A percentile compares a stretch with the other conserved stretches of the same genome.
Conservation (phyloP, 1,139 yeast species). For the Nadsonia starkeyi-henricii region DNA sequence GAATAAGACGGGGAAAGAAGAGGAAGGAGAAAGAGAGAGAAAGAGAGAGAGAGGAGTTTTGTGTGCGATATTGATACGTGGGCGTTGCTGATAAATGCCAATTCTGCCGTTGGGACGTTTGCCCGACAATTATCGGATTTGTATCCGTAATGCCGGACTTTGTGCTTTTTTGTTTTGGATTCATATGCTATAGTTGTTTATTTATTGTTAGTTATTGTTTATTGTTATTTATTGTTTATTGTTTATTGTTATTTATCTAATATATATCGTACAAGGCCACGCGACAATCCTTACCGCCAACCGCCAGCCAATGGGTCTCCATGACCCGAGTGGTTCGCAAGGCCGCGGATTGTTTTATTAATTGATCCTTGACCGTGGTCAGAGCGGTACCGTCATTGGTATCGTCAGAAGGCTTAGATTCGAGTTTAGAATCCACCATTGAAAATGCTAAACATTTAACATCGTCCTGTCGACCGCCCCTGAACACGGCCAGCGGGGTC, state of each 20-base stretch:
- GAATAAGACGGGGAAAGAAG: too few species aligned
- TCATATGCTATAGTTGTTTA: too few species aligned
- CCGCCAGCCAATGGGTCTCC: conserved; percentile 21
- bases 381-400: background rate
- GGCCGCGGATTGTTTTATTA: conserved; percentile 2
- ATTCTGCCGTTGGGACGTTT: too few species aligned
- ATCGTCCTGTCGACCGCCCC: conserved; percentile 19
- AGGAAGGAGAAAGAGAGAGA: conserved; percentile 1
- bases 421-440: background rate
- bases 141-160: too few species aligned
- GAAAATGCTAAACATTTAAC: conserved; percentile 16
- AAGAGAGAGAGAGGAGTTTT: background rate
- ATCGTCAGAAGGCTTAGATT: background rate
- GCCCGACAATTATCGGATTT: background rate
- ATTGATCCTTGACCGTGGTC: conserved; percentile 2
- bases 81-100: too few species aligned
- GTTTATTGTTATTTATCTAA: conserved; percentile 6
- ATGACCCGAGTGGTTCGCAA: background rate
- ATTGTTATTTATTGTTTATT: conserved; percentile 3
- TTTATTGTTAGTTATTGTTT: background rate
- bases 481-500: conserved; percentile 20
- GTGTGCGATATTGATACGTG: too few species aligned
- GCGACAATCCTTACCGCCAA: conserved; percentile 27
- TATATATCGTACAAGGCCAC: conserved; percentile 21
- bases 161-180: too few species aligned